Evolutionary conservation across 2,329 filamentous ascomycete genomes (phyloP).

Genomic region (Diplodia corticola): DNA sequence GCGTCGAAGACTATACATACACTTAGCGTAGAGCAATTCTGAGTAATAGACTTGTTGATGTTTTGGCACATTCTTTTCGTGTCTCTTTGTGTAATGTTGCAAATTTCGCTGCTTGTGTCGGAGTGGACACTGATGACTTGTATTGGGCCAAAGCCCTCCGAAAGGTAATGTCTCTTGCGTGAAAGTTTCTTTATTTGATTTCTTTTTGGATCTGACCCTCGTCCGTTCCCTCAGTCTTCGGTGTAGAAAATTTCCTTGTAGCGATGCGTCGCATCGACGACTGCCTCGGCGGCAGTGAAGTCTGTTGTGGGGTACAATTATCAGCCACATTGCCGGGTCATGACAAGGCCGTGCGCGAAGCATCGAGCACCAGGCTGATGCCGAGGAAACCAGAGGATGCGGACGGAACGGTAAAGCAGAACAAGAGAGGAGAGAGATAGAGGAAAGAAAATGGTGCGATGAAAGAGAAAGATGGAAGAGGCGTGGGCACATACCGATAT

Average conservation of each 20-base stretch:
- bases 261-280: slow-evolving; percentile 83
- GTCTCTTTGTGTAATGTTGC: no score
- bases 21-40: slow-evolving; percentile 14
- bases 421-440: background rate
- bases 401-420: background rate
- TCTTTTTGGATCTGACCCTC: background rate
- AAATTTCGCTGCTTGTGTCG: no score
- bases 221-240: slow-evolving; percentile 23
- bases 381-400: background rate
- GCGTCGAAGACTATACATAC: background rate
- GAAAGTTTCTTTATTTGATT: background rate
- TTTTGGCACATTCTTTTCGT: background rate
- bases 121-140: no score
- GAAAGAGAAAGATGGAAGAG: no score
- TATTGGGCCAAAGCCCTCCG: no score
- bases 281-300: slow-evolving; percentile 70
- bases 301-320: slow-evolving; percentile 54
- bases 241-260: slow-evolving; percentile 80
- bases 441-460: no score
- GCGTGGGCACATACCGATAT: slow-evolving; percentile 61
- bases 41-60: background rate
- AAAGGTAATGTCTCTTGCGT: no score
- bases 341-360: background rate
- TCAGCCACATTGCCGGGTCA: background rate
- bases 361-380: background rate